phyloP scores from a whole-genome alignment of 306 rosid species.

The Canavalia gladiata region DNA sequence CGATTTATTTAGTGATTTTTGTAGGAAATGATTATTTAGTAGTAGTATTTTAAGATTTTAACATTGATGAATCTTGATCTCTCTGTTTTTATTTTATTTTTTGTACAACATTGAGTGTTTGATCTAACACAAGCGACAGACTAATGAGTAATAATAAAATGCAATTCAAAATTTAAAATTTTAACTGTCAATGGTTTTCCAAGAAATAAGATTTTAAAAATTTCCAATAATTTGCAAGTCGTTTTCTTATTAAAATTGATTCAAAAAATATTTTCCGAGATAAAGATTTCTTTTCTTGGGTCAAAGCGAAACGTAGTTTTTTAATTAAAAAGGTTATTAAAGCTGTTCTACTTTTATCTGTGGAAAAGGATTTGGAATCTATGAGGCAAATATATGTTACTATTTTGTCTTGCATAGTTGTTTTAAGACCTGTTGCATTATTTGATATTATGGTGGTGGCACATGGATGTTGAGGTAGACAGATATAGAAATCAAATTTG shows the following conservation, averaged over 20 bases:
- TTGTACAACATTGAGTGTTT: neutral
- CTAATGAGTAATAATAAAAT: too few species aligned
- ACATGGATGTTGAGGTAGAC: constrained; percentile 48
- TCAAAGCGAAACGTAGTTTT: neutral
- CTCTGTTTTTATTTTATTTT: too few species aligned
- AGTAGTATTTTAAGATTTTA: too few species aligned
- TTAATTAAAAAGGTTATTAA: neutral
- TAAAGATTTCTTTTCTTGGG: too few species aligned
- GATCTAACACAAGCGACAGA: neutral
- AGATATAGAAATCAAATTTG: constrained; percentile 23
- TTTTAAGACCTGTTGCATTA: constrained; percentile 12
- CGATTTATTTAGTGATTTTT: neutral
- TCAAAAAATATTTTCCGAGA: neutral
- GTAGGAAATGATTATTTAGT: neutral
- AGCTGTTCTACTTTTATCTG: neutral
- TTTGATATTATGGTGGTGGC: constrained; percentile 34
- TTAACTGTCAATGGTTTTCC: too few species aligned
- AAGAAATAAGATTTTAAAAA: too few species aligned
- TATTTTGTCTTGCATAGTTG: constrained; percentile 29
- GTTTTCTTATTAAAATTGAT: neutral
- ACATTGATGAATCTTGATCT: neutral
- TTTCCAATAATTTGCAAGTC: too few species aligned
- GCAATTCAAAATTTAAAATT: too few species aligned
- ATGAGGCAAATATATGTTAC: neutral
- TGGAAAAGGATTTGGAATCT: neutral